phyloP scores from a whole-genome alignment of 1,139 yeast genomes.

The Candida gigantensis region DNA sequence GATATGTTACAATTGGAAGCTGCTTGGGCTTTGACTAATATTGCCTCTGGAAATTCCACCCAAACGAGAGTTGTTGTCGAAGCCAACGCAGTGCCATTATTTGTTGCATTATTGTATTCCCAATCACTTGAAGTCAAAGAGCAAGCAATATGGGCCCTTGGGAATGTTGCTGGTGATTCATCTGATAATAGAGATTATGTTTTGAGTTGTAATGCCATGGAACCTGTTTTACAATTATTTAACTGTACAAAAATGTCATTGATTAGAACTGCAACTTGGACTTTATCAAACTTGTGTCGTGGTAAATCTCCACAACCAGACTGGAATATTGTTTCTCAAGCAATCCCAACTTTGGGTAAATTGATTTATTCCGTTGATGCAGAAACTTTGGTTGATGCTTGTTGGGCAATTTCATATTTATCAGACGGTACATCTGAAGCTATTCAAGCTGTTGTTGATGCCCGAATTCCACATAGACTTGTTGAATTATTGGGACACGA shows the following conservation, averaged over 20 bases:
- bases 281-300: constrained; percentile 91
- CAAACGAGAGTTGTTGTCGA: constrained; percentile 92
- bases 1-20: constrained; percentile 94
- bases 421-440: constrained; percentile 92
- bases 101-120: constrained; percentile 79
- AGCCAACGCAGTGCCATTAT: constrained; percentile 89
- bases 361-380: constrained; percentile 87
- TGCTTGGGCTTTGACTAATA: constrained; percentile 98
- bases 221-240: constrained; percentile 79
- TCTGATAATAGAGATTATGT: constrained; percentile 88
- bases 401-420: constrained; percentile 97
- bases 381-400: constrained; percentile 94
- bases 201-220: constrained; percentile 81
- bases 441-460: constrained; percentile 95
- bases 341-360: constrained; percentile 90
- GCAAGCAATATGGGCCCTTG: constrained; percentile 99
- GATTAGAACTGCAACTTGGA: constrained; percentile 97
- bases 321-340: constrained; percentile 83
- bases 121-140: constrained; percentile 90
- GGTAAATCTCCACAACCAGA: constrained; percentile 97
- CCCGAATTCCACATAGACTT: constrained; percentile 90
- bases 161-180: constrained; percentile 98
- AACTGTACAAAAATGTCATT: constrained; percentile 81
- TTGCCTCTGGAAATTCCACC: constrained; percentile 91
- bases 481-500: constrained; percentile 87